These are phyloP conservation scores for Coprinopsis sp. DNA, from an alignment of 768 basidiomycete species.

Conservation along the genomic window DNA sequence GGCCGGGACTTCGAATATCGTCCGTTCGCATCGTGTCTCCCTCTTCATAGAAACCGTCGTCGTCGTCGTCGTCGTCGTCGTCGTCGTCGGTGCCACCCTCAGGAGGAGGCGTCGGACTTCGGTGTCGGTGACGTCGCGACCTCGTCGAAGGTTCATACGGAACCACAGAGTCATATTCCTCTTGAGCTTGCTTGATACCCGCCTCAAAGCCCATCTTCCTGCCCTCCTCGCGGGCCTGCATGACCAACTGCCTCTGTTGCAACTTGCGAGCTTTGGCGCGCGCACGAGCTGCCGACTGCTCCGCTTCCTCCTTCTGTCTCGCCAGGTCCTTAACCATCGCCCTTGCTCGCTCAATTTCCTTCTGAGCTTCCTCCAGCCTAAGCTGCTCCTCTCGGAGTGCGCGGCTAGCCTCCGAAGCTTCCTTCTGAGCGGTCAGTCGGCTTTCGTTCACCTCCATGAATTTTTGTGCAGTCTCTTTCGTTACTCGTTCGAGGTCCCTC, in stretches of 20 bases:
- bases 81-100: background rate
- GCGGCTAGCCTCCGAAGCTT: conserved; percentile 31
- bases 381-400: conserved; percentile 35
- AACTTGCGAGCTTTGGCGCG: conserved; percentile 47
- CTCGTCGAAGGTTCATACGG: conserved; percentile 8
- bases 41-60: conserved; percentile 1
- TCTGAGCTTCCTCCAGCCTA: conserved; percentile 37
- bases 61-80: background rate
- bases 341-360: conserved; percentile 51
- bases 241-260: conserved; percentile 46
- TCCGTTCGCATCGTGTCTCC: conserved; percentile 6
- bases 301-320: conserved; percentile 53
- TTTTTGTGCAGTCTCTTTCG: conserved; percentile 27
- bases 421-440: conserved; percentile 30
- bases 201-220: conserved; percentile 46
- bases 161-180: conserved; percentile 22
- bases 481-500: conserved; percentile 29
- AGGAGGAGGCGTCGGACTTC: background rate
- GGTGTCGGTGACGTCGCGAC: background rate
- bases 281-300: conserved; percentile 47
- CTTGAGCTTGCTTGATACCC: conserved; percentile 38
- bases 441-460: conserved; percentile 33
- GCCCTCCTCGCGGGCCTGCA: conserved; percentile 56
- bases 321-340: conserved; percentile 44
- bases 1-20: background rate